phyloP scores from a whole-genome alignment of 1,284 basidiomycete genomes.

The Puccinia coronata region DNA sequence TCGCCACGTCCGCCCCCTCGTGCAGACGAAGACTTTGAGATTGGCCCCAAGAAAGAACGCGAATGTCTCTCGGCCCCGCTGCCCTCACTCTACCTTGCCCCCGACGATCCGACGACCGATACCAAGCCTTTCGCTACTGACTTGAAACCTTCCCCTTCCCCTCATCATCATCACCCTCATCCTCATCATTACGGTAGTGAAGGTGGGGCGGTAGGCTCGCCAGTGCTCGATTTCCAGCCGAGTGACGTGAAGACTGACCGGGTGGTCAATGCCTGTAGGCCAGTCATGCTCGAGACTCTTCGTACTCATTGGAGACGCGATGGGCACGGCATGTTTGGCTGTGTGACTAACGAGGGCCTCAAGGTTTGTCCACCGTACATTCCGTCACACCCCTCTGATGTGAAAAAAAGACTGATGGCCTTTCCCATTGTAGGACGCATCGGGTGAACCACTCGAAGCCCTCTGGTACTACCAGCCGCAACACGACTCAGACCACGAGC shows the following conservation, averaged over 20 bases:
- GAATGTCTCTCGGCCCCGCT: constrained; percentile 36
- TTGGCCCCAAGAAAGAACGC: constrained; percentile 9
- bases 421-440: constrained; percentile 34
- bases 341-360: constrained; percentile 46
- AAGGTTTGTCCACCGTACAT: constrained; percentile 22
- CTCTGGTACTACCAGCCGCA: constrained; percentile 49
- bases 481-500: constrained; percentile 30
- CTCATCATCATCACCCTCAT: background rate
- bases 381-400: background rate
- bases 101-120: constrained; percentile 4
- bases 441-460: constrained; percentile 46
- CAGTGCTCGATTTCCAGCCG: background rate
- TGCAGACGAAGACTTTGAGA: background rate
- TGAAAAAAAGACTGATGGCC: too few relatives aligned
- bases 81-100: background rate
- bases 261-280: constrained; percentile 38
- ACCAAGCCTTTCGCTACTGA: constrained; percentile 27
- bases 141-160: background rate
- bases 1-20: constrained; percentile 16
- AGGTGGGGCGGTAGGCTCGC: background rate
- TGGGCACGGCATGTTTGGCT: constrained; percentile 48
- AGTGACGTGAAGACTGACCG: constrained; percentile 30
- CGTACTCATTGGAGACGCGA: constrained; percentile 21
- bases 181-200: constrained; percentile 2
- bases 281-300: constrained; percentile 41